These are phyloP conservation scores for Aspergillus versicolor DNA, from an alignment of 2,329 filamentous ascomycete genomes.

Conservation along the genomic window DNA sequence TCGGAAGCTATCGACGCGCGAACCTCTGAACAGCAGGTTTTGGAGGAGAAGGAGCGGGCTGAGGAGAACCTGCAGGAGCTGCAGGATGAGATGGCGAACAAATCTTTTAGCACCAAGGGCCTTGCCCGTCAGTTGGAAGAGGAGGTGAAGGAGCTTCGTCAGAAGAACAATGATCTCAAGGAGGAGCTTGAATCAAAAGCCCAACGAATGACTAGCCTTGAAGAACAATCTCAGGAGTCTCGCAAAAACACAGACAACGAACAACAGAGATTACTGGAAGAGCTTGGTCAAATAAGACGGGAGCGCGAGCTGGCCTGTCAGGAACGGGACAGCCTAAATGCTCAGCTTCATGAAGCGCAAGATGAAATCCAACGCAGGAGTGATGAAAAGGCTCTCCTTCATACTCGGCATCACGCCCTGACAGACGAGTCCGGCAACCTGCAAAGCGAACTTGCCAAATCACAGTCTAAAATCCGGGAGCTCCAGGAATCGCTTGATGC, in stretches of 20 bases:
- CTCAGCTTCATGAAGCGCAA: conserved; percentile 56
- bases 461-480: conserved; percentile 45
- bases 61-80: conserved; percentile 60
- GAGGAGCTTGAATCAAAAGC: conserved; percentile 46
- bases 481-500: conserved; percentile 52
- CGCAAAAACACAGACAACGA: conserved; percentile 41
- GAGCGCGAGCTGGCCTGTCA: conserved; percentile 48
- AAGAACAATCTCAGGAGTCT: conserved; percentile 48
- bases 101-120: conserved; percentile 73
- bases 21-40: conserved; percentile 49
- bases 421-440: conserved; percentile 65
- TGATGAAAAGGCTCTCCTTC: conserved; percentile 67
- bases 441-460: conserved; percentile 60
- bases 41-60: conserved; percentile 51
- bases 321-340: conserved; percentile 41
- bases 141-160: conserved; percentile 58
- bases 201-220: conserved; percentile 46
- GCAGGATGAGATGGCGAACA: conserved; percentile 75
- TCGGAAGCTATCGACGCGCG: conserved; percentile 40
- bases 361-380: conserved; percentile 59
- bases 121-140: conserved; percentile 71
- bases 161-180: conserved; percentile 46
- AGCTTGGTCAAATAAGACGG: conserved; percentile 42
- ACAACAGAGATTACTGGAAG: conserved; percentile 41
- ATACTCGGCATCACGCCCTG: conserved; percentile 67